A percentile compares a stretch with the other conserved stretches of the same genome.
phyloP scores from a whole-genome alignment of 805 yeast genomes.

The Pichia phayaonensis region DNA sequence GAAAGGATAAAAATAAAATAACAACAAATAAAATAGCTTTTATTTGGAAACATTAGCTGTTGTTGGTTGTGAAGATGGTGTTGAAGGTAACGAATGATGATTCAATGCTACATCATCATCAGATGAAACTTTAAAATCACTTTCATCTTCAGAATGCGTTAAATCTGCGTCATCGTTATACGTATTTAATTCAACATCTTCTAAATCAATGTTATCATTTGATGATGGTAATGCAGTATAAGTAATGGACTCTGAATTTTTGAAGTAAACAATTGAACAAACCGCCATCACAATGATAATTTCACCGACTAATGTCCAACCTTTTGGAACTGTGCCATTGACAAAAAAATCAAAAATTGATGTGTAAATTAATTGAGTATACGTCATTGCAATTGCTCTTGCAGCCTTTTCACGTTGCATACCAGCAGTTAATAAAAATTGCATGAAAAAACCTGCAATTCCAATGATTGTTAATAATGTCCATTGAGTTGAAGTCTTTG shows the following conservation, averaged over 20 bases:
- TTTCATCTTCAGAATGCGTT: background rate
- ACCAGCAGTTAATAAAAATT: conserved; percentile 71
- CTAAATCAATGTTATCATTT: background rate
- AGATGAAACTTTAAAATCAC: background rate
- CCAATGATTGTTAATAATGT: conserved; percentile 54
- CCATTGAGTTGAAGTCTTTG: conserved; percentile 63
- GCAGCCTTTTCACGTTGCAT: conserved; percentile 76
- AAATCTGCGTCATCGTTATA: background rate
- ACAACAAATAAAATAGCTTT: no score
- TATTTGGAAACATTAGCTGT: background rate
- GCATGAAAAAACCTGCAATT: conserved; percentile 74
- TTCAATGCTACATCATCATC: background rate
- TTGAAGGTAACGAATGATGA: background rate
- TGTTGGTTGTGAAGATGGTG: background rate
- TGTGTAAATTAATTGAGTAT: conserved; percentile 74
- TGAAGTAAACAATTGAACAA: conserved; percentile 45
- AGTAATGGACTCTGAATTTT: conserved; percentile 16
- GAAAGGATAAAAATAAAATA: no score
- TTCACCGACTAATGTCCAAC: conserved; percentile 64
- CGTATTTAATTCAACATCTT: background rate
- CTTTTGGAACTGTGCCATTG: conserved; percentile 68
- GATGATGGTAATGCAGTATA: background rate
- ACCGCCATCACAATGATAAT: conserved; percentile 61
- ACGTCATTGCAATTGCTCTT: conserved; percentile 65
- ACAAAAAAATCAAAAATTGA: conserved; percentile 63